Evolutionary conservation across 1,284 basidiomycete genomes (phyloP), one percentile per base, ranked within the genome.

Genomic region (Gymnopus androsaceus): DNA sequence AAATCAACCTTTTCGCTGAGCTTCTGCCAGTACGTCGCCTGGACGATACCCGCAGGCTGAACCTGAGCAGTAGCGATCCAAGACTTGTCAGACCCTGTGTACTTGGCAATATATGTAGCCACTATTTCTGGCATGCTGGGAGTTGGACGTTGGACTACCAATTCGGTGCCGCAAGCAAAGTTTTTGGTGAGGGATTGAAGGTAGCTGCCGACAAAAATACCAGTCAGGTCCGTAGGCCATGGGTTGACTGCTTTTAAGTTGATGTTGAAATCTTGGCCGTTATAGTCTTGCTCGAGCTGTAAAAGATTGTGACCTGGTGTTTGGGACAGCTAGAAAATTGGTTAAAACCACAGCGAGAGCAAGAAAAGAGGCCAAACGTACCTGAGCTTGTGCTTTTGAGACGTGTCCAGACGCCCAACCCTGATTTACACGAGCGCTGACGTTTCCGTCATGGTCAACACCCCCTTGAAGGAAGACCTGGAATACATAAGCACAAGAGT

Each of bases 1-100:
- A 96, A 94, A 58, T 99, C 96, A n/a, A 99, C 92, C 75, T 96
- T 95, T 58, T 97, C 94, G 72, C 87, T 89, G 56, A 99, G 76
- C 70, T 92, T 92, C 64, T 98, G 95, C 92, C 93, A 98, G 76
- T 99, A 99, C 14, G 94, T 96, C 41, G 94, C 85, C 72, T 95
- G 92, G 34, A 98, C 67, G 53, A 95, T 83, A 36, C 96, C 95
- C 40, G 84, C 79, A n/a, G 88, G 82, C 72, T 97, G 94, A 33
- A 97, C 66, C 69, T 95, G 94, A 8, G 94, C 90, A 4, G 95
- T 98, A 28, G 94, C 95, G 66, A 96, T 95, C 93, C 93, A 95
- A 66, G 81, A 87, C 72, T 81, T 88, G 68, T 85, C 80, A 28
- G 79, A 72, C 60, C 84, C 77, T 0, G 89, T 92, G 72, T 87